Evolutionary conservation across 169 alveolate species (phyloP), one percentile per base, ranked within the genome.

Genomic region (Plasmodium falciparum): DNA sequence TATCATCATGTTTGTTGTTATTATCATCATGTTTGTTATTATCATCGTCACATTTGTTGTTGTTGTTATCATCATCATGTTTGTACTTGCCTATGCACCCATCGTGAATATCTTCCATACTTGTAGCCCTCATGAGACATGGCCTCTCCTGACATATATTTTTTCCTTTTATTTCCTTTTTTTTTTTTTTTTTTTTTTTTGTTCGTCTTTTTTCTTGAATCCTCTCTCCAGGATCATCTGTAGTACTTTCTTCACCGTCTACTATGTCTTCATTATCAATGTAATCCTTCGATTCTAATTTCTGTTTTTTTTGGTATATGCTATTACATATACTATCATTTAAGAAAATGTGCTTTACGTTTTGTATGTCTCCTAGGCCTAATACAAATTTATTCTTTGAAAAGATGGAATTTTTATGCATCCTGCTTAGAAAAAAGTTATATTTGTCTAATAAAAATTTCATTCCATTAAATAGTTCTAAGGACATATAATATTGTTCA

Each of bases 321-420:
- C 15, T 12, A 2, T 20, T 17, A n/a, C 22, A 0, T 17, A 17
- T 9, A 56, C 24, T 15, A 12, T 22, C 20, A 45, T 15, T 22
- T 50, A 80, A 50, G 29, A 80, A 80, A 1, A 69, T 56, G 17
- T 61, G 43, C 3, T 69, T 26, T 15, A 80, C 54, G 11, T 43
- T 49, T 29, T 22, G 47, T 6, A 80, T 80, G 17, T 80, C 90
- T 4, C 90, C 90, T 80, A 80, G 67, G 22, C 90, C 90, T 11
- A 80, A 61, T 9, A 80, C 90, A 61, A 80, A 80, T 24, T 69
- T 80, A 2, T 78, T 56, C 22, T 80, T 80, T 15, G 90, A 67
- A 43, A 80, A 80, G 39, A 80, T 80, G 0, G 90, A 80, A 56
- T 80, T 62, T 62, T 56, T 67, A 61, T 80, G 90, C 90, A 80